Evolutionary conservation across 2,329 filamentous ascomycete genomes (phyloP).

Genomic region (Pseudonectria foliicola): DNA sequence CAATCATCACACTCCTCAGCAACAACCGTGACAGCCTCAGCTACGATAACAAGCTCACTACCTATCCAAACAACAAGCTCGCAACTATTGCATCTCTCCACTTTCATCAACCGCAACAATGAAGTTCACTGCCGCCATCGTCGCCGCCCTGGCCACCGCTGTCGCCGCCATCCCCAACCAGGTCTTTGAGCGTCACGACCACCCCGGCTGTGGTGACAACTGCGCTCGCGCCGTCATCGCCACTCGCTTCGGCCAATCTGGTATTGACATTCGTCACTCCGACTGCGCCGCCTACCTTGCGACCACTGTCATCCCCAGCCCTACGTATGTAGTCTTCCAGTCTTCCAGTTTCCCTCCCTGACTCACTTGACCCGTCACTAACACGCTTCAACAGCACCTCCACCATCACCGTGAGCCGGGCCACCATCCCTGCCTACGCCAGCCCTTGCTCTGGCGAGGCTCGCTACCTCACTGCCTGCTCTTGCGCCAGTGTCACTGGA

Average conservation of each 20-base stretch:
- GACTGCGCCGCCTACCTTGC: conserved; percentile 14
- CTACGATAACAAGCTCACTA: no score
- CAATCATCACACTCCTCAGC: no score
- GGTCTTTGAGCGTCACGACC: conserved; percentile 6
- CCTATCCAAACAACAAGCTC: no score
- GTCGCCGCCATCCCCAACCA: conserved; percentile 11
- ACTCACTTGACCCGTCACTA: not conserved
- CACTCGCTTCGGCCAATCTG: conserved; percentile 6
- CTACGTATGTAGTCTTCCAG: conserved; percentile 3
- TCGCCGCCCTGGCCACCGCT: conserved; percentile 8
- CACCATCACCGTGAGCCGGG: conserved; percentile 9
- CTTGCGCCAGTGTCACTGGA: conserved; percentile 9
- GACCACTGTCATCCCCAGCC: conserved; percentile 10
- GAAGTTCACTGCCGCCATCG: conserved; percentile 12
- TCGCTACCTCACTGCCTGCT: conserved; percentile 16
- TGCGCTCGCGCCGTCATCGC: conserved; percentile 14
- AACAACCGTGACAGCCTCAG: no score
- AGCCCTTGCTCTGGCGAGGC: conserved; percentile 14
- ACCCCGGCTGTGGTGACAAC: conserved; percentile 11
- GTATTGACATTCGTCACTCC: conserved; percentile 9
- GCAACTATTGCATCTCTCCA: no score
- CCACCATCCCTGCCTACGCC: conserved; percentile 13
- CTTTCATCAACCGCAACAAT: conserved; percentile 1
- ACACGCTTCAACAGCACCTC: conserved; percentile 9
- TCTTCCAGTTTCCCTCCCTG: no score